Percentiles rank a stretch among this genome's conserved stretches.
These are phyloP conservation scores for Choricystis sp. DNA, from an alignment of 139 green algal species.

Conservation along the genomic window DNA sequence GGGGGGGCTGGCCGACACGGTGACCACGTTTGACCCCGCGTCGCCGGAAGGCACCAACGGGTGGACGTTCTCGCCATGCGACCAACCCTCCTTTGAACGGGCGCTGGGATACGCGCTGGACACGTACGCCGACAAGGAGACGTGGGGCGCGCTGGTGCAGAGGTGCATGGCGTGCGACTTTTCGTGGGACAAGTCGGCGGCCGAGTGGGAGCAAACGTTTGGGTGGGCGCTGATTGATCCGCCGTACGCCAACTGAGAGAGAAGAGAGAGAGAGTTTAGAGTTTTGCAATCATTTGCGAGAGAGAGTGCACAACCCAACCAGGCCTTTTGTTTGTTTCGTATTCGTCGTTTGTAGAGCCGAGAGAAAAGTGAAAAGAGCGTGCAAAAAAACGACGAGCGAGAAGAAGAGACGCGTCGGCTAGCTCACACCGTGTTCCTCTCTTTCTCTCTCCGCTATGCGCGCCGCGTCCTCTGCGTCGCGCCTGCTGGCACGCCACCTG, in stretches of 20 bases:
- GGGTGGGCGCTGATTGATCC: constrained; percentile 25
- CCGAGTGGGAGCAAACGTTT: constrained; percentile 59
- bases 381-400: too few species aligned
- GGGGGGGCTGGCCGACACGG: constrained; percentile 72
- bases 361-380: too few species aligned
- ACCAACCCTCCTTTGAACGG: background rate
- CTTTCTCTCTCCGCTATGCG: background rate
- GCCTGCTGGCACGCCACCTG: too few species aligned
- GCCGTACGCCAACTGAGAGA: constrained; percentile 5
- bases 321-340: too few species aligned
- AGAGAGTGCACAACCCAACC: too few species aligned
- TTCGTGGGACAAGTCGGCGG: constrained; percentile 43
- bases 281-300: too few species aligned
- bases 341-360: too few species aligned
- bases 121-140: constrained; percentile 9
- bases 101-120: background rate
- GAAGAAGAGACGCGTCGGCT: too few species aligned
- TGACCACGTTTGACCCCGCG: constrained; percentile 14
- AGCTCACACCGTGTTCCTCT: too few species aligned
- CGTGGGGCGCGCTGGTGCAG: constrained; percentile 33
- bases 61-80: background rate
- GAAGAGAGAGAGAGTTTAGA: background rate
- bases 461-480: background rate
- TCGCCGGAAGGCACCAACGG: background rate
- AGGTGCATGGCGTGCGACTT: constrained; percentile 57